These are phyloP conservation scores for Amorphotheca resinae DNA, from an alignment of 495 filamentous ascomycete species.

Conservation along the genomic window DNA sequence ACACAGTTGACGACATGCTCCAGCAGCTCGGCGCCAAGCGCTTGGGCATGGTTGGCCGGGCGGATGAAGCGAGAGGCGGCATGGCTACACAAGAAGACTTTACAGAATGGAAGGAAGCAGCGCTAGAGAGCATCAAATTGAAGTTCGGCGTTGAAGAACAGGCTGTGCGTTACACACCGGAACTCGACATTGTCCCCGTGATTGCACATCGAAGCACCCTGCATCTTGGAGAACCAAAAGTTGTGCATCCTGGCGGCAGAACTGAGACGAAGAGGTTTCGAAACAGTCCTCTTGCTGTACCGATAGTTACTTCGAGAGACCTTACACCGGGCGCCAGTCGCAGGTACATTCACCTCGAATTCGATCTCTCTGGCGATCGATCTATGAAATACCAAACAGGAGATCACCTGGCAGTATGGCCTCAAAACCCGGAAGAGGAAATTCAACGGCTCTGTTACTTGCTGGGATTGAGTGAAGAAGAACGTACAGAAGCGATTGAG, in stretches of 20 bases:
- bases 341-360: slow-evolving; percentile 95
- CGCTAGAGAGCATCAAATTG: slow-evolving; percentile 77
- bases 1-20: slow-evolving; percentile 68
- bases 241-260: slow-evolving; percentile 77
- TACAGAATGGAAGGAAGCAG: slow-evolving; percentile 96
- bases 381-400: slow-evolving; percentile 87
- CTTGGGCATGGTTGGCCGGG: slow-evolving; percentile 83
- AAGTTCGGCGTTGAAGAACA: slow-evolving; percentile 85
- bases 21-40: slow-evolving; percentile 67
- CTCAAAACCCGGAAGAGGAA: slow-evolving; percentile 85
- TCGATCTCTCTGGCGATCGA: slow-evolving; percentile 76
- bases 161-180: slow-evolving; percentile 88
- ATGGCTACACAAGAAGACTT: slow-evolving; percentile 99
- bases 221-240: slow-evolving; percentile 92
- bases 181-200: slow-evolving; percentile 71
- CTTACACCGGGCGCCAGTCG: slow-evolving; percentile 82
- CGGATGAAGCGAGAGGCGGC: slow-evolving; percentile 94
- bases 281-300: slow-evolving; percentile 94
- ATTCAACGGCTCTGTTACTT: slow-evolving; percentile 78
- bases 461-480: not conserved
- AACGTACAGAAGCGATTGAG: slow-evolving; percentile 17
- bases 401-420: slow-evolving; percentile 95
- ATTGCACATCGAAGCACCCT: slow-evolving; percentile 66
- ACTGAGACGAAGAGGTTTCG: slow-evolving; percentile 87
- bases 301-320: slow-evolving; percentile 80